Base-by-base conservation (phyloP, 2,329 filamentous ascomycete genomes). In the Trichoderma asperellum region DNA sequence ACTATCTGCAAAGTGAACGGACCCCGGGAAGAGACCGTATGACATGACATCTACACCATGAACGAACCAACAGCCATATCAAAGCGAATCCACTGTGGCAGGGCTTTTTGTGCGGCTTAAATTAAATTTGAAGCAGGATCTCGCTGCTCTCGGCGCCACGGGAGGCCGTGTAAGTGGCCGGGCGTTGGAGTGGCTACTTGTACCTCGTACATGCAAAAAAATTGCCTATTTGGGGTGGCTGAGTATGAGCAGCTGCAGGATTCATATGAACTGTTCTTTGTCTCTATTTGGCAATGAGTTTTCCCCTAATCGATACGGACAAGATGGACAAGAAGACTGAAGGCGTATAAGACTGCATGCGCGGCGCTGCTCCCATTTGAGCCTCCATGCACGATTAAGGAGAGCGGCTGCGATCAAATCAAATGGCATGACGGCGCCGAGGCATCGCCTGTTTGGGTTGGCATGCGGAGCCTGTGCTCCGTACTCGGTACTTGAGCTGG, bases 401-500 rank as follows among this genome's bases (percentile, higher is more conserved):
- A 27, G 27, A 34, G 32, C n/a, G n/a, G n/a, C n/a, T n/a, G n/a
- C n/a, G n/a, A n/a, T n/a, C n/a, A n/a, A n/a, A 27, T 18, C 14
- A 34, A 34, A 55, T 55, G 60, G 58, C 37, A n/a, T n/a, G n/a
- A 60, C n/a, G 18, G 43, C 37, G 37, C 16, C 37, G 37, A 18
- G 16, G 37, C 16, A 40, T 40, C 14, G 37, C 14, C 37, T 40
- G 37, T 40, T n/a, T 47, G n/a, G n/a, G n/a, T n/a, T n/a, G 43
- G 18, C n/a, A 21, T 47, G 43, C 27, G 40, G 58, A 61, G 37
- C 43, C n/a, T n/a, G n/a, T n/a, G n/a, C n/a, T n/a, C 47, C 58
- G 37, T 61, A 61, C 58, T 61, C 58, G 37, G 58, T 61, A 61
- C 58, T 47, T 61, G 58, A n/a, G 43, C 58, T 55, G 52, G 24